Percentiles rank a stretch among this genome's conserved stretches.
These are phyloP conservation scores for Aspergillus baeticus DNA, from an alignment of 495 filamentous ascomycete species.

Conservation along the genomic window DNA sequence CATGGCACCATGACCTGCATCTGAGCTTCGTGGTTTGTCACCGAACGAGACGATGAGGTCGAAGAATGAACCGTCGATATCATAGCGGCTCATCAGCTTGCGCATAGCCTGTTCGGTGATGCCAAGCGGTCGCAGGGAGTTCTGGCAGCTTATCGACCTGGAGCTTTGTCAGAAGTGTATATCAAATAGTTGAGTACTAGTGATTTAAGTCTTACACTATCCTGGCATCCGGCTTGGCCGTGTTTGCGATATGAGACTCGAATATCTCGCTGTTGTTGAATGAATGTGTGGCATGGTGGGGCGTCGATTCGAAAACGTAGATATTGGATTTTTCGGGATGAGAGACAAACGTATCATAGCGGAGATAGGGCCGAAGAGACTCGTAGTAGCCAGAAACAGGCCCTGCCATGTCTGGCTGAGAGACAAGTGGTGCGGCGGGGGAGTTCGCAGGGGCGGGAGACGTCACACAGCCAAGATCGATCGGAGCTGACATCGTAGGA, in stretches of 20 bases:
- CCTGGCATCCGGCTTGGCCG: slow-evolving; percentile 8
- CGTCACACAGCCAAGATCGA: no score
- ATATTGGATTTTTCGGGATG: slow-evolving; percentile 12
- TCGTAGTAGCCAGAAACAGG: neutral
- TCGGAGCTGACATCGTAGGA: no score
- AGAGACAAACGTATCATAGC: neutral
- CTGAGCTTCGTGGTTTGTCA: slow-evolving; percentile 19
- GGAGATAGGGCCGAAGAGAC: neutral
- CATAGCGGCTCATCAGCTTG: slow-evolving; percentile 10
- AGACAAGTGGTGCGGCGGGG: no score
- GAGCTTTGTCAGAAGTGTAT: neutral
- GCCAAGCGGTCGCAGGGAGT: slow-evolving; percentile 10
- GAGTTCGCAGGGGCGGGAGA: no score
- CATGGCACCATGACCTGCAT: slow-evolving; percentile 19
- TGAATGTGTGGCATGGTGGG: neutral
- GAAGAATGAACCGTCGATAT: slow-evolving; percentile 10
- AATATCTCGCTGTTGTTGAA: slow-evolving; percentile 15
- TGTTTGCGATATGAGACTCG: slow-evolving; percentile 4
- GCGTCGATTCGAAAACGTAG: slow-evolving; percentile 2
- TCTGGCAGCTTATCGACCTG: slow-evolving; percentile 18
- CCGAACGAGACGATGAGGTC: slow-evolving; percentile 19
- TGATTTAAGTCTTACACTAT: slow-evolving; percentile 7
- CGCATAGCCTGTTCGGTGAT: slow-evolving; percentile 11
- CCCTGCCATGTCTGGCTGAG: no score
- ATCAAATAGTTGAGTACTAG: no score